Evolutionary conservation across 139 green algal genomes (phyloP).

Genomic region (Ettlia oleoabundans): DNA sequence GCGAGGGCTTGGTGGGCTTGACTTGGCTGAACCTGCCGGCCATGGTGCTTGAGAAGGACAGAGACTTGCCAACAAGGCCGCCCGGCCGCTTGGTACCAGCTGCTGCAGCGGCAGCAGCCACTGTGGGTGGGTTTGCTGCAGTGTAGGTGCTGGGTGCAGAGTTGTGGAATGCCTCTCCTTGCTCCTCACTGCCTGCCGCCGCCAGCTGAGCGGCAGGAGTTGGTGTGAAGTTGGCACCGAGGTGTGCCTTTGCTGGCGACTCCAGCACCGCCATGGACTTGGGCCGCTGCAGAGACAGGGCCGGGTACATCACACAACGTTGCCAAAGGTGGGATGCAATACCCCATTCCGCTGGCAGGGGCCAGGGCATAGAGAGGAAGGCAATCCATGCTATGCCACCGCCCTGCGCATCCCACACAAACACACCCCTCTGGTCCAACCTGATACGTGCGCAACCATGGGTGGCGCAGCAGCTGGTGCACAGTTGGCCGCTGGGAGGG

Average conservation of each 20-base stretch:
- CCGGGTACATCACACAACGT: too few species aligned
- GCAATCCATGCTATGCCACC: not conserved
- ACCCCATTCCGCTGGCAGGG: too few species aligned
- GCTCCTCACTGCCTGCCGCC: not conserved
- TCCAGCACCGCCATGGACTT: conserved; percentile 27
- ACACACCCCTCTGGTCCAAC: too few species aligned
- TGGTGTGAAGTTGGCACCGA: not conserved
- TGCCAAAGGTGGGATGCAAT: too few species aligned
- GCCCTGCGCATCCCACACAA: too few species aligned
- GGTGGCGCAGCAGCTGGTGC: conserved; percentile 44
- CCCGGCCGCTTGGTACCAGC: not conserved
- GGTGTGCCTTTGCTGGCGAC: not conserved
- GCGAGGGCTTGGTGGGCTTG: conserved; percentile 14
- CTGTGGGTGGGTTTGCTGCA: not conserved
- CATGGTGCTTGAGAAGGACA: conserved; percentile 24
- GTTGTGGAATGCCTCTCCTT: not conserved
- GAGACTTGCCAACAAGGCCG: conserved; percentile 8
- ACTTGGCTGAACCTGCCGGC: conserved; percentile 21
- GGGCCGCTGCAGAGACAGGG: conserved; percentile 18
- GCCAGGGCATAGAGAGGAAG: not conserved
- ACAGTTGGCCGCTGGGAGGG: conserved; percentile 44
- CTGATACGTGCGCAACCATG: conserved; percentile 41
- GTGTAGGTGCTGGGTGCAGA: not conserved
- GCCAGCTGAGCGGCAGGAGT: not conserved
- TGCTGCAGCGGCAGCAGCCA: not conserved